phyloP scores from a whole-genome alignment of 2,329 filamentous ascomycete genomes.

The Fusarium redolens region DNA sequence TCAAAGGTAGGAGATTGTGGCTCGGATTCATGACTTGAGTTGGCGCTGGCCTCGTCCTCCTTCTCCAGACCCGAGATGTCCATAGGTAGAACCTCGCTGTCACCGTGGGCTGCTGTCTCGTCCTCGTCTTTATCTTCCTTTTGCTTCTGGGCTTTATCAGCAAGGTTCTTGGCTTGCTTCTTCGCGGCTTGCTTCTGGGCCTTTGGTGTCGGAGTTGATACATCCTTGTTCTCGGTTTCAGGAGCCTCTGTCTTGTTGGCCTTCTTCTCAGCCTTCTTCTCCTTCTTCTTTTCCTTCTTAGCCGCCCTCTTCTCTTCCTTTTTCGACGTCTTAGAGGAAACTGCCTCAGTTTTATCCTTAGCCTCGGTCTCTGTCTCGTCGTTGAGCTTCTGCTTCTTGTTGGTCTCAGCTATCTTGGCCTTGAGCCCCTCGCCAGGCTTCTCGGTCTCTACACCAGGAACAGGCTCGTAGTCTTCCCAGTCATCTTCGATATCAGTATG shows the following conservation, averaged over 20 bases:
- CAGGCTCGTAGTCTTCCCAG: constrained; percentile 56
- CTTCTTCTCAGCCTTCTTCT: constrained; percentile 56
- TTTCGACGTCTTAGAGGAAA: constrained; percentile 59
- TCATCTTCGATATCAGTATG: constrained; percentile 59
- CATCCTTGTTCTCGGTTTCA: constrained; percentile 47
- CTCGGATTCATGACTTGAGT: constrained; percentile 65
- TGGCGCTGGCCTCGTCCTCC: constrained; percentile 58
- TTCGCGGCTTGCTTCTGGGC: constrained; percentile 44
- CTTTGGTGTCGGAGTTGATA: constrained; percentile 38
- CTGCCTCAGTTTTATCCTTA: constrained; percentile 57
- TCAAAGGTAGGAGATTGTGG: constrained; percentile 68
- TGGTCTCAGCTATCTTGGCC: constrained; percentile 57
- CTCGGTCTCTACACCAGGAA: constrained; percentile 68
- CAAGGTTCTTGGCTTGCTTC: constrained; percentile 42
- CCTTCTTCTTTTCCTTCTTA: constrained; percentile 60
- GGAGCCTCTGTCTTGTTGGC: constrained; percentile 54
- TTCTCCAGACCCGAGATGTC: constrained; percentile 48
- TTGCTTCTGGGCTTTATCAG: constrained; percentile 31
- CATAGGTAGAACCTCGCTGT: constrained; percentile 40
- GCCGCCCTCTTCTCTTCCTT: constrained; percentile 65
- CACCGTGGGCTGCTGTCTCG: constrained; percentile 7
- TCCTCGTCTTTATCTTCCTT: constrained; percentile 32
- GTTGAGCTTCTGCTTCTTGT: constrained; percentile 66
- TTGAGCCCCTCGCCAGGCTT: constrained; percentile 73
- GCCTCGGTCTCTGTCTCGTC: constrained; percentile 40